These are phyloP conservation scores for Macrolepiota albuminosa DNA, from an alignment of 768 basidiomycete species.

Conservation along the genomic window DNA sequence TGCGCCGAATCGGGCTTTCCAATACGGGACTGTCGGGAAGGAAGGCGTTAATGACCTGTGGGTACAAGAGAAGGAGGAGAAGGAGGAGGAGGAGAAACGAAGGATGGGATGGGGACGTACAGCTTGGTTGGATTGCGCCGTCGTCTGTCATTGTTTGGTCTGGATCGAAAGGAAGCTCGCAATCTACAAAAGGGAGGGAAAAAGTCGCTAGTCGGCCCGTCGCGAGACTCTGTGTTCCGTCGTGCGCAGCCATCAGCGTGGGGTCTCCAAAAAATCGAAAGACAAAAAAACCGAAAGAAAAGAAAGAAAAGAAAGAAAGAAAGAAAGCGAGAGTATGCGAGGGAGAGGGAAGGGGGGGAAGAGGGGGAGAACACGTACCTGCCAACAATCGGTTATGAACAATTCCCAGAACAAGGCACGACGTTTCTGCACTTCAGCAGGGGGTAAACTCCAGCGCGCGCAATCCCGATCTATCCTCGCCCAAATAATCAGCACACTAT, in stretches of 20 bases:
- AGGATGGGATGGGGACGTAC: constrained; percentile 47
- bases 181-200: constrained; percentile 68
- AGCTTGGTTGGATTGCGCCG: constrained; percentile 52
- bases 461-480: constrained; percentile 56
- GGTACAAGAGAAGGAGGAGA: no score
- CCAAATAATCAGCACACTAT: not conserved
- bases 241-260: no score
- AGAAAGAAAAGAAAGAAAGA: no score
- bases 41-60: no score
- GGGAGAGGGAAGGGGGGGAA: no score
- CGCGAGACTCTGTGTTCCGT: constrained; percentile 48
- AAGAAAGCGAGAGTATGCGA: no score
- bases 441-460: constrained; percentile 60
- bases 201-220: constrained; percentile 68
- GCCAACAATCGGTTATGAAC: constrained; percentile 72
- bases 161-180: constrained; percentile 59
- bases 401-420: constrained; percentile 71
- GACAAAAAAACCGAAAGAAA: no score
- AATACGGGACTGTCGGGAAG: constrained; percentile 46
- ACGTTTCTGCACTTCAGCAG: constrained; percentile 65
- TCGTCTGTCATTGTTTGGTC: constrained; percentile 56
- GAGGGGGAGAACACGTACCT: constrained; percentile 38
- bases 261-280: no score
- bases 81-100: no score
- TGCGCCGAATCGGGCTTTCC: constrained; percentile 67